Evolutionary conservation across 1,139 yeast species (phyloP), one percentile per base, ranked within the genome.

Genomic region (Hemisphaericaspora lyxosophila): DNA sequence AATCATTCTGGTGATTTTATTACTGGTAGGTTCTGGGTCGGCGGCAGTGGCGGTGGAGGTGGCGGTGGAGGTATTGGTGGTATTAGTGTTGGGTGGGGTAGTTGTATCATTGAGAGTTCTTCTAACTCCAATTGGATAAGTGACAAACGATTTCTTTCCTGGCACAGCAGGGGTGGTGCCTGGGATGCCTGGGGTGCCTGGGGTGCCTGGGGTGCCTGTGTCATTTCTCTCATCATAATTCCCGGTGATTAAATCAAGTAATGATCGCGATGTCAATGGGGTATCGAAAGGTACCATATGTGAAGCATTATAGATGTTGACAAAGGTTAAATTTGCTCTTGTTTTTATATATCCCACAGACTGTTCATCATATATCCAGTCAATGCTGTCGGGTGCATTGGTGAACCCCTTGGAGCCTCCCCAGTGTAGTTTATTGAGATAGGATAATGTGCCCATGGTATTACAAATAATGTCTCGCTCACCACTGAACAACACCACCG

Each of bases 271-370:
- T 23, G 77, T 70, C 33, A 73, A 78, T 1, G 95, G 87, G 38
- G 78, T 62, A 55, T 92, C 97, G 51, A 79, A 85, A 1, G 98
- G 96, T 16, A 90, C 95, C 99, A 92, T 92, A 57, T 92, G 98
- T 4, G 95, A 83, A 0, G 96, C 78, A 50, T 87, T 79, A 54
- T 67, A 79, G 2, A 90, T 78, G 45, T 81, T 78, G 20, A 87
- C 78, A 57, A 83, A 85, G 0, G 96, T 85, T 51, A 92, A 67
- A 52, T 87, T 87, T 45, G 89, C 73, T 39, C 81, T 90, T 12
- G 53, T 57, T 44, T 66, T 64, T 29, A 82, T 59, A 35, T 65
- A 64, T 1, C 94, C 94, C 1, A 75, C 79, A 5, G 49, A 40
- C 5, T 57, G 50, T 11, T 68, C 67, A 40, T 71, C 67, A 53